Conservation (phyloP, 306 rosid species). For the Citrullus colocynthis region DNA sequence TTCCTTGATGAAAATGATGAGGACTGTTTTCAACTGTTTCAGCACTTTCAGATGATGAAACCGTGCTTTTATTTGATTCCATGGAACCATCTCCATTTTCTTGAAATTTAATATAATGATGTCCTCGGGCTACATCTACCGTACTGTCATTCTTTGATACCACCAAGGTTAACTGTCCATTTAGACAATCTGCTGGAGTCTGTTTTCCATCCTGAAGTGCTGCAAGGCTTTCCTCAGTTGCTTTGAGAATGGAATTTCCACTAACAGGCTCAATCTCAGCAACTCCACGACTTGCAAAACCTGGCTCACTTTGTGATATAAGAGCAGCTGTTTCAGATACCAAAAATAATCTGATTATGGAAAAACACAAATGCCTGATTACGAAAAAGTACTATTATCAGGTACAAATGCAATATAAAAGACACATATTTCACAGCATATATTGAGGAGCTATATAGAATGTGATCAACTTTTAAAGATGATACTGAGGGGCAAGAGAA, state of each 20-base stretch:
- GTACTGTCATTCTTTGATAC: conserved; percentile 12
- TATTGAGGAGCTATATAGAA: neutral
- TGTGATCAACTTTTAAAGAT: neutral
- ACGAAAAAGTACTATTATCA: neutral
- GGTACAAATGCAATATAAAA: neutral
- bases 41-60: conserved; percentile 27
- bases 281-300: conserved; percentile 27
- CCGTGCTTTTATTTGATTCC: conserved; percentile 25
- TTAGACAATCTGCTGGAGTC: conserved; percentile 22
- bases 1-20: conserved; percentile 33
- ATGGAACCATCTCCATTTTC: conserved; percentile 16
- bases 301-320: conserved; percentile 24
- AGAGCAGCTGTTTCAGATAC: conserved; percentile 25
- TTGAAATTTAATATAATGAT: conserved; percentile 16
- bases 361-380: neutral
- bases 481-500: neutral
- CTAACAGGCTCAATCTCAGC: conserved; percentile 20
- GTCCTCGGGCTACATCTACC: conserved; percentile 10
- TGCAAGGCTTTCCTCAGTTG: conserved; percentile 22
- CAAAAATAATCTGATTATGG: conserved; percentile 10
- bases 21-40: conserved; percentile 28
- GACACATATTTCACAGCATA: neutral
- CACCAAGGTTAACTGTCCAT: conserved; percentile 11
- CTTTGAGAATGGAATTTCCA: conserved; percentile 22
- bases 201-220: conserved; percentile 31